Base-by-base conservation (phyloP, 2,329 filamentous ascomycete species). In the Chaetoscypha palmicola region DNA sequence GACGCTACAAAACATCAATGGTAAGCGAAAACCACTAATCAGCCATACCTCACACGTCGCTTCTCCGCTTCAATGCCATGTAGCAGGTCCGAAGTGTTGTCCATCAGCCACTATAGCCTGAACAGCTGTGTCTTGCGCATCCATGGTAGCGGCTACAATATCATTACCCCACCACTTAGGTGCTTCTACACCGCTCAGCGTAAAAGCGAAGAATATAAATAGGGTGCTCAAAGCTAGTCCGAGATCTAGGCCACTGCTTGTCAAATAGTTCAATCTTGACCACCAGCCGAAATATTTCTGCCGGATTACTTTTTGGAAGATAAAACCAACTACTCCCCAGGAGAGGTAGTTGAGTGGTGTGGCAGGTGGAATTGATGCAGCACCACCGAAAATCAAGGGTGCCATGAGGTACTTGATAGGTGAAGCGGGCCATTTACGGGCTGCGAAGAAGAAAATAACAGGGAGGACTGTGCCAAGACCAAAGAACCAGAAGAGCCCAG, bases 221-320 rank as follows among this genome's bases (percentile, higher is more conserved):
- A 88, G 72, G 0, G 81, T 84, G 23, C 72, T 74, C n/a, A 87
- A 60, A 8, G 80, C 77, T 5, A 87, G 69, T 9, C 83, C 83
- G 40, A 76, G 75, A 62, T 87, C 83, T 20, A 88, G 66, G 1
- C 78, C 83, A 0, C 81, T 81, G 19, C 81, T 85, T 0, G 81
- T 78, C 57, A 87, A 72, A 61, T 87, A 88, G 67, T 88, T 87
- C 67, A 85, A 86, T 61, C 81, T 76, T 62, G 83, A 67, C 83
- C 83, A 88, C 83, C 83, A 87, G 28, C 78, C 82, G 4, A 72
- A 76, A 63, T 75, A 83, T 50, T 74, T 72, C 46, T 79, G 70
- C 59, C 77, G 75, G 58, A 87, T 75, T 51, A 71, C 77, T 55
- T 74, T 81, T 64, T 86, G 85, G 68, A 87, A 87, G 31, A 81